Conservation (phyloP, 345 rosid genomes). For the Pistacia integerrima region DNA sequence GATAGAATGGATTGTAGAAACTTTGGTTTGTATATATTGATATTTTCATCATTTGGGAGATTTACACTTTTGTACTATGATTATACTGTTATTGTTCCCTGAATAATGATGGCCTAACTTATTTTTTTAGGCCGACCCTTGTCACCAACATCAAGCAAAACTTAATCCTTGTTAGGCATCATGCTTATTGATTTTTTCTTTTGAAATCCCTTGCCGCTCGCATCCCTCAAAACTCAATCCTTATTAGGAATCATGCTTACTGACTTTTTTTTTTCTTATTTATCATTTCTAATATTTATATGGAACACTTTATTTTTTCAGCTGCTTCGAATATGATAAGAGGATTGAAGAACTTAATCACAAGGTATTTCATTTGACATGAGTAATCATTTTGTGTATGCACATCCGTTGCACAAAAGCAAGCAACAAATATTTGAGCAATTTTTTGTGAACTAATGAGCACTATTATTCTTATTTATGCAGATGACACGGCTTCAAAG, state of each 20-base stretch:
- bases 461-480: constrained; percentile 8
- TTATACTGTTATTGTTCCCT: not conserved
- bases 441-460: not conserved
- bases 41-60: not conserved
- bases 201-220: not conserved
- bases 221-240: not conserved
- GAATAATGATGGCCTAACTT: not conserved
- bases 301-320: constrained; percentile 27
- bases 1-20: not conserved
- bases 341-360: constrained; percentile 49
- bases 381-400: not conserved
- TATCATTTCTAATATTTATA: not conserved
- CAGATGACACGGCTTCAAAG: constrained; percentile 56
- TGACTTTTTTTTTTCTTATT: not conserved
- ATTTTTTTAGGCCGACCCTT: not conserved
- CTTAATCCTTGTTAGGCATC: not conserved
- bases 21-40: not conserved
- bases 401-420: not conserved
- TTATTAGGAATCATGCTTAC: not conserved
- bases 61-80: not conserved
- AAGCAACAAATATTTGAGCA: not conserved
- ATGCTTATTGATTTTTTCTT: not conserved
- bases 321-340: constrained; percentile 70
- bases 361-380: constrained; percentile 47
- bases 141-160: not conserved